Evolutionary conservation across 2,329 filamentous ascomycete species (phyloP), one percentile per base, ranked within the genome.

Genomic region (Aspergillus arachidicola): DNA sequence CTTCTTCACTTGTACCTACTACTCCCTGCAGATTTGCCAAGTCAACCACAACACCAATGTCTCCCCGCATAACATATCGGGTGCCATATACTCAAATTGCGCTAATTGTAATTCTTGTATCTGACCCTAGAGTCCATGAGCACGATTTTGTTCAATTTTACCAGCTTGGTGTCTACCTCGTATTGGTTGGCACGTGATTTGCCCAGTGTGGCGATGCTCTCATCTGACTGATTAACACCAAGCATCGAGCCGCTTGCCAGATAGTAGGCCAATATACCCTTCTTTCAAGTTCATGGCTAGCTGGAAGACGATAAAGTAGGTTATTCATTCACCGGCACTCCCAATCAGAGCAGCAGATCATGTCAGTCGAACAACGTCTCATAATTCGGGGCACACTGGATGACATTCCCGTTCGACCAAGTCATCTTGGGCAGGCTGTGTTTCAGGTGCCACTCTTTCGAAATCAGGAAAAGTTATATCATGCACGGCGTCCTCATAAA

Each of bases 401-500:
- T 30, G 2, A 16, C 11, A 34, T 23, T 19, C 16, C n/a, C 30
- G 9, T 3, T 19, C n/a, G 21, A 21, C 16, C 5, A 12, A 6
- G 19, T 6, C 5, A 23, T 11, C 28, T 34, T 7, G 51, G 30
- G 9, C 67, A 69, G 60, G 63, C 48, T 6, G 65, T 64, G 26
- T 68, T 69, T 34, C 63, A 59, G 11, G 45, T 63, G 5, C 48
- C 43, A 6, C n/a, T 46, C 9, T 46, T 6, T 23, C n/a, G 51
- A 19, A 45, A 55, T 34, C 43, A 51, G 0, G 34, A 41, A 10
- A 46, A 30, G 16, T 30, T 26, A n/a, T 69, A 64, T 28, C 67
- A 69, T 50, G 28, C 66, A 4, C 64, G 67, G 26, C 59, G 66
- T 19, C 45, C 67, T 0, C 74, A 76, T 60, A 70, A 64, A 12